Conservation (phyloP, 2,329 filamentous ascomycete species). For the Aciculosporium take region DNA sequence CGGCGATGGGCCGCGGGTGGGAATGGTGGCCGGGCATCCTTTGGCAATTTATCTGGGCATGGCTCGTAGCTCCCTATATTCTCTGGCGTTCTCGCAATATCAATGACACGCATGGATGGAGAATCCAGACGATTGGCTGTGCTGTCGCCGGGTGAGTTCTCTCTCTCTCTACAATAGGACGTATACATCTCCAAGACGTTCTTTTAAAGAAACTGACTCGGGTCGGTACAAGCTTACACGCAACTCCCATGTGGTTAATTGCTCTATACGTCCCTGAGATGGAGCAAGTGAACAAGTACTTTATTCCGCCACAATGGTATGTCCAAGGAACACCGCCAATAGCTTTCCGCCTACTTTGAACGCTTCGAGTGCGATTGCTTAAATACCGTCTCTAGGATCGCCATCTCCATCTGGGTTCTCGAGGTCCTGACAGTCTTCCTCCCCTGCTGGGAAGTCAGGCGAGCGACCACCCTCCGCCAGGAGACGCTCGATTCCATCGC, state of each 20-base stretch:
- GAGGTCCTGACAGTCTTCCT: slow-evolving; percentile 49
- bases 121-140: slow-evolving; percentile 42
- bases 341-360: slow-evolving; percentile 12
- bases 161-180: no score
- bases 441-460: slow-evolving; percentile 44
- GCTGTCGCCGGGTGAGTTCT: slow-evolving; percentile 25
- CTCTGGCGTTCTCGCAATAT: slow-evolving; percentile 47
- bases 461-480: slow-evolving; percentile 23
- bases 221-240: slow-evolving; percentile 43
- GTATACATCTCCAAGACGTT: no score
- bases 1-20: slow-evolving; percentile 36
- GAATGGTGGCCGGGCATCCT: slow-evolving; percentile 52
- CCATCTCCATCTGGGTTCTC: slow-evolving; percentile 43
- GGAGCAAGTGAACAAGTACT: slow-evolving; percentile 27
- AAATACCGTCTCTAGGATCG: slow-evolving; percentile 13
- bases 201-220: no score
- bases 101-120: slow-evolving; percentile 50
- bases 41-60: slow-evolving; percentile 49
- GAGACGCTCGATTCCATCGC: slow-evolving; percentile 31
- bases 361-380: neutral
- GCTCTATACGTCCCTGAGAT: slow-evolving; percentile 32
- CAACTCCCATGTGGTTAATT: slow-evolving; percentile 49
- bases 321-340: slow-evolving; percentile 29
- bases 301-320: slow-evolving; percentile 45
- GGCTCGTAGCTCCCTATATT: slow-evolving; percentile 26